Evolutionary conservation across 108 stramenopile species (phyloP).

Genomic region (Skeletonema costatum): DNA sequence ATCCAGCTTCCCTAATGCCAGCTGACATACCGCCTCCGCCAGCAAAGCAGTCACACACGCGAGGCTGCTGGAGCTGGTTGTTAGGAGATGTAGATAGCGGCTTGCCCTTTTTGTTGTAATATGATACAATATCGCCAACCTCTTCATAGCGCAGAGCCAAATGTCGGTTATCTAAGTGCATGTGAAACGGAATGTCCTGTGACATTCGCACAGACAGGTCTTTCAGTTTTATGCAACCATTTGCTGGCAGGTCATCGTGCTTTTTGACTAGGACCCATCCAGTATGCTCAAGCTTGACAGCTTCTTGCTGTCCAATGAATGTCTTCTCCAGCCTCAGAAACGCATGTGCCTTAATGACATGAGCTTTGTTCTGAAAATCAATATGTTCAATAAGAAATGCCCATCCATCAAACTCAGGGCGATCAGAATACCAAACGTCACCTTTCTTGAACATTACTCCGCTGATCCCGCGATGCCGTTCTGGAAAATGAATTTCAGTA

Average conservation of each 20-base stretch:
- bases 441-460: not conserved
- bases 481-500: not conserved
- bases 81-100: not conserved
- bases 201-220: not conserved
- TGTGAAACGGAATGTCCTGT: not conserved
- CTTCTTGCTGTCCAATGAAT: not conserved
- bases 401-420: not conserved
- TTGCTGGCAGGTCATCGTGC: not conserved
- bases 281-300: not conserved
- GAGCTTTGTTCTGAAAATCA: not conserved
- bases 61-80: not conserved
- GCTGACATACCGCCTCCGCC: constrained; percentile 25
- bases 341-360: not conserved
- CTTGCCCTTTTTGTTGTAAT: not conserved
- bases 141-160: not conserved
- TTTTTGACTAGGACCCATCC: not conserved
- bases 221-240: not conserved
- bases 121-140: too few species aligned
- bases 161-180: not conserved
- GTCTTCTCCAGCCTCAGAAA: constrained; percentile 1
- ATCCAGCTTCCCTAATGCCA: constrained; percentile 4
- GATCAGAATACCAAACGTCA: not conserved
- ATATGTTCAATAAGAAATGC: not conserved
- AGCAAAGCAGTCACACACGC: constrained; percentile 17
- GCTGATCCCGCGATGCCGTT: not conserved